phyloP scores from a whole-genome alignment of 768 basidiomycete genomes.

The Rubroboletus pulcherrimus region DNA sequence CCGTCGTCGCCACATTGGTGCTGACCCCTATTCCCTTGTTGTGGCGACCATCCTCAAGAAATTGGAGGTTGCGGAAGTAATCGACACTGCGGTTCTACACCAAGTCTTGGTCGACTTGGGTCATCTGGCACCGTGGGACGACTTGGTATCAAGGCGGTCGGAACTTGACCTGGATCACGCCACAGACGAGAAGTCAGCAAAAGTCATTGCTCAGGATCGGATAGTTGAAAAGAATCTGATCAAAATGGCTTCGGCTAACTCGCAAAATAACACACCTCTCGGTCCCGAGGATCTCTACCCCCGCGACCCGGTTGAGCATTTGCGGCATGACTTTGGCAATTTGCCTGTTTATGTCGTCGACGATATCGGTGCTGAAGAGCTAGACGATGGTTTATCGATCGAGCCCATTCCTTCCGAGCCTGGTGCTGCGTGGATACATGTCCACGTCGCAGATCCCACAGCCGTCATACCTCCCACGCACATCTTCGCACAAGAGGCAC shows the following conservation, averaged over 20 bases:
- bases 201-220: conserved; percentile 31
- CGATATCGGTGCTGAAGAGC: conserved; percentile 70
- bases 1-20: conserved; percentile 44
- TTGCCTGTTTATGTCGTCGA: conserved; percentile 86
- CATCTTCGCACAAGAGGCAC: conserved; percentile 55
- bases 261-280: conserved; percentile 33
- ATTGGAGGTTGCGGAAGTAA: conserved; percentile 38
- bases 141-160: conserved; percentile 43
- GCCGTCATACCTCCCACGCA: conserved; percentile 70
- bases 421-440: conserved; percentile 72
- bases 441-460: conserved; percentile 93
- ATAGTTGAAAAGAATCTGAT: conserved; percentile 19
- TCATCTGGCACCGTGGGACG: conserved; percentile 78
- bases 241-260: conserved; percentile 1
- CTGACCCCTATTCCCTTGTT: conserved; percentile 57
- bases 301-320: conserved; percentile 58
- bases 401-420: conserved; percentile 62
- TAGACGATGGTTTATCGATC: conserved; percentile 91
- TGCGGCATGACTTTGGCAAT: conserved; percentile 85
- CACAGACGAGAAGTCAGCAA: conserved; percentile 28
- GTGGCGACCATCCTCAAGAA: conserved; percentile 56
- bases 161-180: conserved; percentile 29
- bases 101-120: conserved; percentile 67
- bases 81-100: conserved; percentile 33
- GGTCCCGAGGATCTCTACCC: conserved; percentile 64